Percentiles rank a stretch among this genome's conserved stretches.
phyloP scores from a whole-genome alignment of 1,139 yeast species.

The Debaryomyces subglobosus region DNA sequence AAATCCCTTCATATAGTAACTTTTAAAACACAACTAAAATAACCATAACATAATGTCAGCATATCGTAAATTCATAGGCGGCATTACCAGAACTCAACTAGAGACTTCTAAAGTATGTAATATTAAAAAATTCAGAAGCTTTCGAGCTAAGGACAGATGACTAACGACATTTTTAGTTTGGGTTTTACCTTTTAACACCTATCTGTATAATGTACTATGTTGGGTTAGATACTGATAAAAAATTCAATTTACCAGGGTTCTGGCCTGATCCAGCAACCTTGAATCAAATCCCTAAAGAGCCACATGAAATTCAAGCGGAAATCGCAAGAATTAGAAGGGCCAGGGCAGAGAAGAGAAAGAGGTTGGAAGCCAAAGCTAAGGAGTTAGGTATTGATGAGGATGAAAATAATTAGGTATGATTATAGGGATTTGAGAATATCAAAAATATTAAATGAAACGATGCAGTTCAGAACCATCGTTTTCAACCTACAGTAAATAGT shows the following conservation, averaged over 20 bases:
- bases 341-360: conserved; percentile 68
- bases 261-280: conserved; percentile 97
- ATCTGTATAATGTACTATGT: conserved; percentile 89
- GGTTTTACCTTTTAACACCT: conserved; percentile 84
- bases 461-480: neutral
- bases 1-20: neutral
- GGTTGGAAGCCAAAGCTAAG: conserved; percentile 72
- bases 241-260: conserved; percentile 90
- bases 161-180: conserved; percentile 53
- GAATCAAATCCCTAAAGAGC: conserved; percentile 90
- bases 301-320: conserved; percentile 89
- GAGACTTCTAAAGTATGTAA: conserved; percentile 67
- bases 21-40: neutral
- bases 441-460: neutral
- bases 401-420: neutral
- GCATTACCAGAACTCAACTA: conserved; percentile 58
- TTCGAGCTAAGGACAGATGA: conserved; percentile 9
- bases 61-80: conserved; percentile 35
- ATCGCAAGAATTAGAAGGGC: conserved; percentile 82
- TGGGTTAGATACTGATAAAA: conserved; percentile 85
- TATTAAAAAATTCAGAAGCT: neutral
- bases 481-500: neutral
- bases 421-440: no score
- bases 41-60: conserved; percentile 9
- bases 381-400: conserved; percentile 62